Conservation (phyloP, 352 stramenopile species). For the Phytopythium mirpurense region DNA sequence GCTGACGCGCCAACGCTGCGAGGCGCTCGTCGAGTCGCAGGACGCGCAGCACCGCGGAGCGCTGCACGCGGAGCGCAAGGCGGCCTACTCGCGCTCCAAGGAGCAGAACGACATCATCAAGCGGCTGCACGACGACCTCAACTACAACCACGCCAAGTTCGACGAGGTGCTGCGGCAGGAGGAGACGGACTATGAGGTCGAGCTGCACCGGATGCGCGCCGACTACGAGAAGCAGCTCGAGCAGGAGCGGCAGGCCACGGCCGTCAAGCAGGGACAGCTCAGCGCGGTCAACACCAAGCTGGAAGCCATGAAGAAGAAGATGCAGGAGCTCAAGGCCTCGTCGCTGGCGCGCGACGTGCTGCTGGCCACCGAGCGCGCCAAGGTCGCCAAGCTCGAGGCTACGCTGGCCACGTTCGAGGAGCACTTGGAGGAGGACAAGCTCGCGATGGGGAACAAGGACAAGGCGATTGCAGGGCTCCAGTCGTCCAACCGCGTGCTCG, state of each 20-base stretch:
- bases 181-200: conserved; percentile 77
- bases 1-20: conserved; percentile 85
- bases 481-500: conserved; percentile 69
- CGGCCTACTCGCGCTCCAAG: conserved; percentile 56
- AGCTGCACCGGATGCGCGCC: conserved; percentile 44
- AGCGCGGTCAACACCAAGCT: conserved; percentile 78
- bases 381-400: conserved; percentile 53
- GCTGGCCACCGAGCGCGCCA: conserved; percentile 62
- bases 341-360: conserved; percentile 67
- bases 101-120: conserved; percentile 85
- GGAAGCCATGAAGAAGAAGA: conserved; percentile 79
- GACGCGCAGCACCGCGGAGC: conserved; percentile 58
- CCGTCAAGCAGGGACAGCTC: conserved; percentile 73
- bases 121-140: conserved; percentile 76
- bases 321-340: conserved; percentile 75
- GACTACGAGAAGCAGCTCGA: conserved; percentile 69
- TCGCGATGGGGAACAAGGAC: conserved; percentile 67
- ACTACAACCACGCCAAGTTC: conserved; percentile 84
- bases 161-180: conserved; percentile 80
- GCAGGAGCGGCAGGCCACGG: conserved; percentile 68
- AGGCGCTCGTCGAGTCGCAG: conserved; percentile 79
- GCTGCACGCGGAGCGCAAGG: conserved; percentile 61
- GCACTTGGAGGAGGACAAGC: conserved; percentile 68
- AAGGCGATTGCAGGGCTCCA: conserved; percentile 55
- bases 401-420: conserved; percentile 66